Evolutionary conservation across 345 rosid species (phyloP).

Genomic region (Aquilaria yunnanensis): DNA sequence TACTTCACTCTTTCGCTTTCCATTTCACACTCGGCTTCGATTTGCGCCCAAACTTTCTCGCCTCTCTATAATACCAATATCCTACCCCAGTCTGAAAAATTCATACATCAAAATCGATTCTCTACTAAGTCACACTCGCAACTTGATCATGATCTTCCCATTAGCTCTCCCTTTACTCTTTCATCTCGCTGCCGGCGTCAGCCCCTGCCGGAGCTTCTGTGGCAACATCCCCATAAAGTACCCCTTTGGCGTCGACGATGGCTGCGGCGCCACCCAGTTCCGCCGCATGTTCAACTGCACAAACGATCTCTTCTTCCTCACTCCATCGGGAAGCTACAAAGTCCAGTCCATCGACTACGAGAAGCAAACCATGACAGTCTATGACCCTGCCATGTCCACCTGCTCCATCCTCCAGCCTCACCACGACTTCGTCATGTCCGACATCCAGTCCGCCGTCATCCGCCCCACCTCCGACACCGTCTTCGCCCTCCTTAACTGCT

Average conservation of each 20-base stretch:
- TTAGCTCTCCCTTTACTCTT: slow-evolving; percentile 2
- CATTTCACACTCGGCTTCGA: neutral
- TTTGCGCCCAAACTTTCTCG: no score
- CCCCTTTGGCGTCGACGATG: slow-evolving; percentile 82
- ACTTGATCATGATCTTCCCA: no score
- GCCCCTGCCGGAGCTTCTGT: slow-evolving; percentile 54
- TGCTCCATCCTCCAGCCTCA: slow-evolving; percentile 95
- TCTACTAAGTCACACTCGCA: slow-evolving; percentile 4
- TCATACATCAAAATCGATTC: neutral
- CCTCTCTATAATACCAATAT: no score
- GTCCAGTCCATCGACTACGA: slow-evolving; percentile 73
- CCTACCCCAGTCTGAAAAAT: no score
- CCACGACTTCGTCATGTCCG: slow-evolving; percentile 72
- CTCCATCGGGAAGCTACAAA: slow-evolving; percentile 81
- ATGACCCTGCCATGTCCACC: slow-evolving; percentile 93
- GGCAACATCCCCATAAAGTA: slow-evolving; percentile 59
- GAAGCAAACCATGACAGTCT: slow-evolving; percentile 43
- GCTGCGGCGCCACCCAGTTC: slow-evolving; percentile 86
- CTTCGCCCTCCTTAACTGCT: slow-evolving; percentile 79
- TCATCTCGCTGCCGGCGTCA: neutral
- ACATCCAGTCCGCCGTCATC: slow-evolving; percentile 54
- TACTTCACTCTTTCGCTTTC: no score
- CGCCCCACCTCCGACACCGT: slow-evolving; percentile 83
- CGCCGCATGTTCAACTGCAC: slow-evolving; percentile 66
- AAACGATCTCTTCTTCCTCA: slow-evolving; percentile 52